Base-by-base conservation (phyloP, 306 rosid species). In the Vachellia pachyceras region DNA sequence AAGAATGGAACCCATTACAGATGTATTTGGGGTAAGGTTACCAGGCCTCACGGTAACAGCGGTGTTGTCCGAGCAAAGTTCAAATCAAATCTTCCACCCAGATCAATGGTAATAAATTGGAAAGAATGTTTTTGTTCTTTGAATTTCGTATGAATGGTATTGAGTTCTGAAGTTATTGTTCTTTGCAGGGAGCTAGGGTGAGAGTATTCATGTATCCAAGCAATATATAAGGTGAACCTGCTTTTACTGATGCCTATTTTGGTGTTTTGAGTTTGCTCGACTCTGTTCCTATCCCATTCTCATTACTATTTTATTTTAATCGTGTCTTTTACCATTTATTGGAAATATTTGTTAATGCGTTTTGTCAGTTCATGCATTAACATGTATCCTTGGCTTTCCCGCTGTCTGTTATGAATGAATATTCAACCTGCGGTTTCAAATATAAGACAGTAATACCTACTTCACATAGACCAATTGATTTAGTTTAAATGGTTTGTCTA, bases 201-300 rank as follows among this genome's bases (percentile, higher is more conserved):
- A 91, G 97, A 76, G 97, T 94, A 2, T 91, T 94, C 81, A 90
- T 94, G 97, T 94, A 94, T 49, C 98, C 97, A 69, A 92, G 98
- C 84, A 91, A 94, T 72, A 92, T 94, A 33, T 92, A 66, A 92
- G 92, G 97, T 94, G 79, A 66, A 18, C 66, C 22, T 6, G 1
- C n/a, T 25, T 49, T 10, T 25, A 3, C 20, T 66, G 33, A 71
- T 75, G 7, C 23, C 45, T 64, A 20, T 35, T 64, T 36, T 33
- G 6, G 41, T 13, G 23, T 23, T 41, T 1, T 14, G 17, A 23
- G 12, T 25, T 36, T 65, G 65, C 6, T 46, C 60, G 22, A 10
- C 42, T 72, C 25, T 2, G 23, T 33, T 23, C 46, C 25, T 33
- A 8, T 55, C 3, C 18, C 13, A 10, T 6, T 25, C 25, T 46